Evolutionary conservation across 805 yeast species (phyloP), one percentile per base, ranked within the genome.

Genomic region (Cyberlindnera xishuangbannaensis): DNA sequence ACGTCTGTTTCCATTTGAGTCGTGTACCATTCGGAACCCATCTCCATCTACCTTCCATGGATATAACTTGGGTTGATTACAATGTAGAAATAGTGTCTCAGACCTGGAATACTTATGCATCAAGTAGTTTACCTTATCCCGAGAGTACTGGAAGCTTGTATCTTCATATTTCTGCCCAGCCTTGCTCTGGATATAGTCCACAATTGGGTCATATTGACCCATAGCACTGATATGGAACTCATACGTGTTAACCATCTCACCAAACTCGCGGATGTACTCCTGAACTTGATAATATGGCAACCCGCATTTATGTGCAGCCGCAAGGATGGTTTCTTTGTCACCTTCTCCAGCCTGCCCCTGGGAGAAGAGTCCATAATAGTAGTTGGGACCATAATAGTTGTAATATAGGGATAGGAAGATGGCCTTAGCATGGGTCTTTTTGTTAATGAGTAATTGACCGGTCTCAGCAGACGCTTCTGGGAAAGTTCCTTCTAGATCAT

Each of bases 341-440:
- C 84, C 84, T 57, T 78, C 80, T n/a, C 84, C 84, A 0, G 83
- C 81, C 15, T 76, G 66, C 2, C 83, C 83, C 50, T 78, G 85
- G 0, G 82, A 65, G 45, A 78, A 62, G 27, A 78, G 53, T 3
- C 83, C 78, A 48, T 78, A 78, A 51, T 71, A 78, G 45, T 63
- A 67, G 13, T 67, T 54, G 2, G 83, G 83, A 0, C 85, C 85
- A 50, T 55, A 61, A 2, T 75, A 56, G 47, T 78, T 77, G 51
- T 78, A 81, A 55, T 78, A 81, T 24, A 77, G 54, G 0, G 85
- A 68, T 30, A 81, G 59, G 40, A 80, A 58, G 32, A 81, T 57
- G 4, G 81, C 69, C 45, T 62, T 60, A 30, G 73, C 71, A 50
- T 81, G 87, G 2, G 67, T 62, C 23, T 57, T 59, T 53, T 78